Conservation (phyloP, 495 filamentous ascomycete species). For the Daldinia grandis region DNA sequence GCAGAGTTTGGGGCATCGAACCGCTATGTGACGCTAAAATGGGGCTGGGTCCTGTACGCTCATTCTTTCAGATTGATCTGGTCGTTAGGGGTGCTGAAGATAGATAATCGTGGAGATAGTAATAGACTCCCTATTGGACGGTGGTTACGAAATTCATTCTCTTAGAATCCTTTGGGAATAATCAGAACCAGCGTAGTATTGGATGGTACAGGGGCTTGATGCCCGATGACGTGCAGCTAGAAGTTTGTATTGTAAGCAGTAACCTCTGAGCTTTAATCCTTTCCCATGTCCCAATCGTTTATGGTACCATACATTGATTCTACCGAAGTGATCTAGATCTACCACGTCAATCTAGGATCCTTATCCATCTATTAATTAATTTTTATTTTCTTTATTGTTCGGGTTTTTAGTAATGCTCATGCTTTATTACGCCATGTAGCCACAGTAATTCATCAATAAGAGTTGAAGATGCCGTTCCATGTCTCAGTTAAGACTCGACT, state of each 20-base stretch:
- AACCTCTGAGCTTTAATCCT: neutral
- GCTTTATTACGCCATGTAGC: neutral
- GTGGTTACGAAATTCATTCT: neutral
- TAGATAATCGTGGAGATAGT: neutral
- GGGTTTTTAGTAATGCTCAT: neutral
- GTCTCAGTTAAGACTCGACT: neutral
- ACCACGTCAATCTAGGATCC: neutral
- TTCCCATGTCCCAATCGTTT: neutral
- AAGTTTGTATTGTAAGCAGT: neutral
- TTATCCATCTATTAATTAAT: neutral
- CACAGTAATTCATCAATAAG: neutral
- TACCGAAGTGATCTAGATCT: neutral
- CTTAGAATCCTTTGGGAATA: neutral
- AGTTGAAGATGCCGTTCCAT: neutral
- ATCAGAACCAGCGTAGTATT: neutral
- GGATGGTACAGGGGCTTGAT: slow-evolving; percentile 4
- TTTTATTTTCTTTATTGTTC: neutral
- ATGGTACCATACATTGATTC: neutral
- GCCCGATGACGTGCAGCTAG: slow-evolving; percentile 19
- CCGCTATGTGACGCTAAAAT: neutral
- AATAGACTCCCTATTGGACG: neutral
- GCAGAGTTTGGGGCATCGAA: neutral
- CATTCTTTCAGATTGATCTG: neutral
- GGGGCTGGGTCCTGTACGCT: neutral
- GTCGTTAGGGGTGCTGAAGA: neutral